Evolutionary conservation across 2,329 filamentous ascomycete species (phyloP).

Genomic region (Trichoderma sp.): DNA sequence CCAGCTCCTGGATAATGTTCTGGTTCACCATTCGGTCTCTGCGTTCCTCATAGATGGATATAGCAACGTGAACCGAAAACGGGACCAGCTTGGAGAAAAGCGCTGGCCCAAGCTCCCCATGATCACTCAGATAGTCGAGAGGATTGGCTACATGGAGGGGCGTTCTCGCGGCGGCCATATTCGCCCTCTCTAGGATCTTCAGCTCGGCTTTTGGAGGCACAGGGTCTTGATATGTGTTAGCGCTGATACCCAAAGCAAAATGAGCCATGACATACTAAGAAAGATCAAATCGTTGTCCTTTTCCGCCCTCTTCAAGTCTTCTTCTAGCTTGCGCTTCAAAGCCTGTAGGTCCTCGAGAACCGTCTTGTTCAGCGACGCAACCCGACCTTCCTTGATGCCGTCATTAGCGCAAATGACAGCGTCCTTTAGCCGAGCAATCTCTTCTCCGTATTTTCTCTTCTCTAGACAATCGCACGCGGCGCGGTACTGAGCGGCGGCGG

Average conservation of each 20-base stretch:
- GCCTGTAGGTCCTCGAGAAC: conserved; percentile 82
- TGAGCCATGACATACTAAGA: conserved; percentile 56
- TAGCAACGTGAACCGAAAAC: conserved; percentile 91
- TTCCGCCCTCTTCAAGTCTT: conserved; percentile 88
- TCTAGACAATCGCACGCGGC: conserved; percentile 89
- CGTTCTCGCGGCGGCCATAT: conserved; percentile 79
- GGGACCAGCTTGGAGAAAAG: conserved; percentile 91
- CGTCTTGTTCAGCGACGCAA: conserved; percentile 73
- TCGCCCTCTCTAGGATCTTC: conserved; percentile 79
- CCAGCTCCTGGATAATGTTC: conserved; percentile 81
- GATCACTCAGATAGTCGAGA: conserved; percentile 76
- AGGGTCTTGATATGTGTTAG: conserved; percentile 65
- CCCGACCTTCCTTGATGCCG: conserved; percentile 77
- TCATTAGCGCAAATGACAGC: conserved; percentile 81
- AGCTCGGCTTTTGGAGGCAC: conserved; percentile 89
- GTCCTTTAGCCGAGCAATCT: conserved; percentile 83
- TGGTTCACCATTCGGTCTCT: conserved; percentile 89
- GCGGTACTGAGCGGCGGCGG: conserved; percentile 89
- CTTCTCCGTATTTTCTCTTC: conserved; percentile 92
- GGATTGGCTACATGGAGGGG: conserved; percentile 83
- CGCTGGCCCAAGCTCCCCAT: conserved; percentile 77
- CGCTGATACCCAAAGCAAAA: neutral
- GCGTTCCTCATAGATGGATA: conserved; percentile 91
- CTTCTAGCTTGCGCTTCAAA: conserved; percentile 77
- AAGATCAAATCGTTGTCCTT: conserved; percentile 98